Evolutionary conservation across 2,329 filamentous ascomycete genomes (phyloP), one percentile per base, ranked within the genome.

Genomic region (Leptographium galeiforme): DNA sequence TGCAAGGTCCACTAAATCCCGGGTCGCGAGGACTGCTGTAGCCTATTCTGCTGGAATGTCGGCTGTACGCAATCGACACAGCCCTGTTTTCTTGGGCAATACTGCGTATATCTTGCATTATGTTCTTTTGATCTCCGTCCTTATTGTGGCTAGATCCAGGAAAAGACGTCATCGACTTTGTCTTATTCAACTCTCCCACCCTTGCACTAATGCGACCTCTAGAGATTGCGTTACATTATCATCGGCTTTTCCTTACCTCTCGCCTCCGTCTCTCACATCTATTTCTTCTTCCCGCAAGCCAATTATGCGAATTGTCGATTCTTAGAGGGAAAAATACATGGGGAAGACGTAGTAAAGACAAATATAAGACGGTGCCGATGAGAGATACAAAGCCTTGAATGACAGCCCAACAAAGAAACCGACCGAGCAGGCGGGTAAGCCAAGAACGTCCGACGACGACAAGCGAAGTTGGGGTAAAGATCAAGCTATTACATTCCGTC

Each of bases 401-500:
- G 25, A 32, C 46, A 48, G n/a, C n/a, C 33, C 18, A 19, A 36
- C 30, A 44, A 25, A 19, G 19, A 14, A 12, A 33, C 44, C 5
- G 32, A 10, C 14, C n/a, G 8, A 38, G 14, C 14, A 16, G 13
- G 19, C 19, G 25, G 14, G 8, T 25, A 16, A 16, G 19, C 33
- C 18, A 4, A 32, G 46, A 48, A 18, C 6, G 16, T 45, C 43
- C 8, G 43, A 12, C 13, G 10, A 25, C 25, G 25, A 32, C 43
- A 30, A 25, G 43, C 25, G 12, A 45, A 45, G 43, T 45, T 14
- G 30, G 13, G 4, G 43, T 12, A 45, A n/a, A 45, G 43, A 45
- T 45, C 25, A 32, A n/a, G 16, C 47, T 25, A 33, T 79, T 85
- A 97, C 77, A 97, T 89, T 63, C 89, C 91, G 63, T 97, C 93